A percentile compares a stretch with the other conserved stretches of the same genome.
Conservation (phyloP, 106 monocot species). For the Dactylorhiza incarnata region DNA sequence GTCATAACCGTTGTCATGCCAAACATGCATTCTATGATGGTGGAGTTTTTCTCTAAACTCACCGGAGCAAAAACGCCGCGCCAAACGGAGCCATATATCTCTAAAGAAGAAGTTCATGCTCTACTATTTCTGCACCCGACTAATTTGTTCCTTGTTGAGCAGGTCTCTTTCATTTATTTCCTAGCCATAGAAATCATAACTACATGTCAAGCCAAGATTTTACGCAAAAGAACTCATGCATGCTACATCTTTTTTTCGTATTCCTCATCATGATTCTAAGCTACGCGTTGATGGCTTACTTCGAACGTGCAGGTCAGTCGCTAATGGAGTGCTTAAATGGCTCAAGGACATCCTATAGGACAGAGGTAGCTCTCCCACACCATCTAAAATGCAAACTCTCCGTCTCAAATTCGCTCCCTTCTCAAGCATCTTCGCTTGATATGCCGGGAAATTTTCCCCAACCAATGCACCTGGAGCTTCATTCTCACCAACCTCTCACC, state of each 20-base stretch:
- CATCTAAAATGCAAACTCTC: not conserved
- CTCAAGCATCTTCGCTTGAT: not conserved
- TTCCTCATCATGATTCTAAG: not conserved
- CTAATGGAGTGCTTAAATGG: constrained; percentile 83
- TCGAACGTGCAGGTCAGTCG: constrained; percentile 52
- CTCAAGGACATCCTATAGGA: constrained; percentile 64
- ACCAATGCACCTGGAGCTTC: not conserved
- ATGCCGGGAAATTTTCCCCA: not conserved
- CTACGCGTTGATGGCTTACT: not conserved
- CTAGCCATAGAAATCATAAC: too few relatives aligned
- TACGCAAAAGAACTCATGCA: not conserved
- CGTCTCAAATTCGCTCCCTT: not conserved
- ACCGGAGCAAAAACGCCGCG: too few relatives aligned
- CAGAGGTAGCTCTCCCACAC: not conserved
- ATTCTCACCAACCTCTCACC: not conserved
- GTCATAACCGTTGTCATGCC: too few relatives aligned
- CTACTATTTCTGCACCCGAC: too few relatives aligned
- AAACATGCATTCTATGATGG: too few relatives aligned
- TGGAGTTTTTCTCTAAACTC: too few relatives aligned
- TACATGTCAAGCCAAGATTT: too few relatives aligned
- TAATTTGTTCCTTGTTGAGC: too few relatives aligned
- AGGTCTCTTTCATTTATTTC: too few relatives aligned
- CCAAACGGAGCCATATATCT: too few relatives aligned
- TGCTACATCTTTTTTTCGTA: not conserved
- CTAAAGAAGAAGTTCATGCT: too few relatives aligned